Percentiles rank a stretch among this genome's conserved stretches.
Conservation (phyloP, 169 alveolate species). For the Plasmodium adleri region DNA sequence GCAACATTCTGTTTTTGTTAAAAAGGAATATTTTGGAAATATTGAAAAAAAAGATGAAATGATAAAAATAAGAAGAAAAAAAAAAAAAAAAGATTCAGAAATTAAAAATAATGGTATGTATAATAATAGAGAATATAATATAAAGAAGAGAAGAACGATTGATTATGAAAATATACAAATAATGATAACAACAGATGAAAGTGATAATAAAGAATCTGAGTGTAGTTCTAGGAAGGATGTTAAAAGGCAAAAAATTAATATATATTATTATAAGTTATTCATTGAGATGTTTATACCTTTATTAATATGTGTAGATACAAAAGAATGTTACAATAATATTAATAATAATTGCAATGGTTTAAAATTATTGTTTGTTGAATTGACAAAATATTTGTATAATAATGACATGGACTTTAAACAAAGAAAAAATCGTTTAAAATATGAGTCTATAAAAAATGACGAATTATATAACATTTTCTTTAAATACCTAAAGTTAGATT, state of each 20-base stretch:
- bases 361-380: conserved; percentile 16
- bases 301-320: conserved; percentile 64
- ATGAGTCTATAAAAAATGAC: conserved; percentile 1
- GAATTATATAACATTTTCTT: conserved; percentile 51
- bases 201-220: conserved; percentile 11
- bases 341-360: no score
- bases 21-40: conserved; percentile 7
- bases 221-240: conserved; percentile 7
- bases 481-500: conserved; percentile 26
- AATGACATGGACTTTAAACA: neutral
- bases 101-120: neutral
- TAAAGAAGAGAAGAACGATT: neutral
- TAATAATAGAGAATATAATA: neutral
- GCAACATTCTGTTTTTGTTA: neutral
- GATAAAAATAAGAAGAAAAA: neutral
- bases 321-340: conserved; percentile 8
- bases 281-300: conserved; percentile 68
- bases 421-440: neutral
- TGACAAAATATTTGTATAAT: conserved; percentile 29
- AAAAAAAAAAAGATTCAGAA: neutral
- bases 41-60: neutral
- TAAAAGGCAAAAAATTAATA: conserved; percentile 43
- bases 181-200: conserved; percentile 1
- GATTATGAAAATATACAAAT: no score
- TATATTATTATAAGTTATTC: conserved; percentile 46